Base-by-base conservation (phyloP, 164 flowering plant genomes). In the Magnolia changhungtana region DNA sequence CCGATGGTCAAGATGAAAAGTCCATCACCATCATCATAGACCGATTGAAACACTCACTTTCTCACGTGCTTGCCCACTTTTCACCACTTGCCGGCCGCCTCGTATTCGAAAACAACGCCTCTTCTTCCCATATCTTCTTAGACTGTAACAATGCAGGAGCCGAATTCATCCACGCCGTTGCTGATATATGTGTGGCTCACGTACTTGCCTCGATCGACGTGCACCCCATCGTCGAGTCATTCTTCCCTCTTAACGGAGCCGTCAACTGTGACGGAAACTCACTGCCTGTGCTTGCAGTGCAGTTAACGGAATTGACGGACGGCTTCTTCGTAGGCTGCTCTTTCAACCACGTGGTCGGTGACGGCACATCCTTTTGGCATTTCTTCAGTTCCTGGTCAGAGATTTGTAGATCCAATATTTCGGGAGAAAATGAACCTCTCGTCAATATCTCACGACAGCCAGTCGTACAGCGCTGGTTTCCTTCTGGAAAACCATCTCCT, bases 311-410 rank as follows among this genome's bases (percentile, higher is more conserved):
- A 67, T 72, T 89, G 1, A 7, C 74, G 0, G 92, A 91, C 50
- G 92, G 91, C 16, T 24, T 89, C 27, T 89, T 91, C 81, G 74
- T 89, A 0, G 92, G 89, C 3, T 84, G 85, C 75, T 84, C 89
- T 24, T 72, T 88, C 68, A 88, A 89, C 77, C 91, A 90, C 50
- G 49, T 8, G 14, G n/a, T 85, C 1, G 88, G 29, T 0, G 89
- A 90, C 69, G 92, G 91, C 3, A 83, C 88, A 8, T 81, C 91
- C 8, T 89, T 77, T 80, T 87, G 89, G 90, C 68, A 85, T 71
- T 85, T 88, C 84, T 78, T 89, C 71, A 86, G 86, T 23, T 1
- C 82, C 0, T 86, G 85, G 87, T 83, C 88, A 61, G 13, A 63
- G 85, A 72, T 84, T 19, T 29, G 78, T 73, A 51, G 61, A 84